A percentile compares a stretch with the other conserved stretches of the same genome.
phyloP scores from a whole-genome alignment of 2,329 filamentous ascomycete genomes.

The Clarireedia hainanense region DNA sequence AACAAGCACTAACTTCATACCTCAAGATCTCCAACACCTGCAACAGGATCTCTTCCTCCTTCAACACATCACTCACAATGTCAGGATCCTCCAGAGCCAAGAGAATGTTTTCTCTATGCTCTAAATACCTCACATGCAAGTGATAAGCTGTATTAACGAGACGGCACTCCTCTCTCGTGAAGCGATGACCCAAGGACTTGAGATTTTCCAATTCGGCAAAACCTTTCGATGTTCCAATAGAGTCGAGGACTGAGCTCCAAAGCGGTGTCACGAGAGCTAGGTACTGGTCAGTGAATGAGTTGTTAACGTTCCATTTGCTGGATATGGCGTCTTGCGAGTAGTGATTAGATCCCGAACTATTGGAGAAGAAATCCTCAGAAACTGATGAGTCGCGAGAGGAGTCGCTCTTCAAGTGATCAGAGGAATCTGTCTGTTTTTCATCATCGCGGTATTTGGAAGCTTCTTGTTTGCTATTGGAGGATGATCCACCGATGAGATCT shows the following conservation, averaged over 20 bases:
- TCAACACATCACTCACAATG: not conserved
- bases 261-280: not conserved
- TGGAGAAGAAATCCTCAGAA: not conserved
- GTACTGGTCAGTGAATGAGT: not conserved
- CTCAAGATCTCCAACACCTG: not conserved
- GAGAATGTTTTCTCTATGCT: not conserved
- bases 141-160: not conserved
- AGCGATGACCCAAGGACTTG: not conserved
- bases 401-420: too few relatives aligned
- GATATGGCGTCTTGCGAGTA: not conserved
- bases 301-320: not conserved
- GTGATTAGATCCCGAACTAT: not conserved
- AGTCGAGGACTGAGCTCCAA: not conserved
- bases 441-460: too few relatives aligned
- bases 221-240: not conserved
- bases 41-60: not conserved
- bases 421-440: too few relatives aligned
- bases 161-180: not conserved
- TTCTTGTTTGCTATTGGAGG: too few relatives aligned
- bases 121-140: not conserved
- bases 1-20: not conserved
- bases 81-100: not conserved
- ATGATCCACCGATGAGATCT: not conserved
- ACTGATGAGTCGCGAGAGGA: too few relatives aligned
- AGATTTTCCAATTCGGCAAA: not conserved